Conservation (phyloP, 495 filamentous ascomycete species). For the Penicillium dipodomyicola region DNA sequence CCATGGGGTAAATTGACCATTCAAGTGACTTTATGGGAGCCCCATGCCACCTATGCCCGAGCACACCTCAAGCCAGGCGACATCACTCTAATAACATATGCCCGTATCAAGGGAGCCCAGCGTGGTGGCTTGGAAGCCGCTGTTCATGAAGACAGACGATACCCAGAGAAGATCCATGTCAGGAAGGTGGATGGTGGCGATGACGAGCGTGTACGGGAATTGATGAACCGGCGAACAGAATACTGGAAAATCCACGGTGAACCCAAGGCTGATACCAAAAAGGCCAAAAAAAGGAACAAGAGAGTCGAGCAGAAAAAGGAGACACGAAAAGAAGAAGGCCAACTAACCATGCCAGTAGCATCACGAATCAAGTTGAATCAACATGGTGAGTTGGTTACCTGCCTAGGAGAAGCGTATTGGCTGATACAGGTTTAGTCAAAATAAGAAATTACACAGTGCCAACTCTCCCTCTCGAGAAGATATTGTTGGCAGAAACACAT, state of each 20-base stretch:
- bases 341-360: constrained; percentile 20
- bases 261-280: constrained; percentile 34
- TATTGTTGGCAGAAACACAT: constrained; percentile 41
- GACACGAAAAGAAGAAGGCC: constrained; percentile 36
- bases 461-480: constrained; percentile 37
- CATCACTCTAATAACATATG: constrained; percentile 67
- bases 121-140: constrained; percentile 63
- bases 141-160: constrained; percentile 60
- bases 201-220: constrained; percentile 54
- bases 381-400: constrained; percentile 30
- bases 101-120: constrained; percentile 58
- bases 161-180: constrained; percentile 54
- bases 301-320: constrained; percentile 32
- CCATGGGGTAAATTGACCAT: constrained; percentile 74
- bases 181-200: constrained; percentile 41
- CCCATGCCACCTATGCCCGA: constrained; percentile 60
- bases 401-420: background rate
- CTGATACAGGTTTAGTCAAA: constrained; percentile 31
- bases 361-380: constrained; percentile 43
- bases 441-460: constrained; percentile 29
- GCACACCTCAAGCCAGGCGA: constrained; percentile 53
- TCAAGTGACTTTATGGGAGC: constrained; percentile 67
- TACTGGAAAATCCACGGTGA: constrained; percentile 52
- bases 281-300: constrained; percentile 34
- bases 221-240: constrained; percentile 59